Base-by-base conservation (phyloP, 106 monocot genomes). In the Dioscorea dumetorum region DNA sequence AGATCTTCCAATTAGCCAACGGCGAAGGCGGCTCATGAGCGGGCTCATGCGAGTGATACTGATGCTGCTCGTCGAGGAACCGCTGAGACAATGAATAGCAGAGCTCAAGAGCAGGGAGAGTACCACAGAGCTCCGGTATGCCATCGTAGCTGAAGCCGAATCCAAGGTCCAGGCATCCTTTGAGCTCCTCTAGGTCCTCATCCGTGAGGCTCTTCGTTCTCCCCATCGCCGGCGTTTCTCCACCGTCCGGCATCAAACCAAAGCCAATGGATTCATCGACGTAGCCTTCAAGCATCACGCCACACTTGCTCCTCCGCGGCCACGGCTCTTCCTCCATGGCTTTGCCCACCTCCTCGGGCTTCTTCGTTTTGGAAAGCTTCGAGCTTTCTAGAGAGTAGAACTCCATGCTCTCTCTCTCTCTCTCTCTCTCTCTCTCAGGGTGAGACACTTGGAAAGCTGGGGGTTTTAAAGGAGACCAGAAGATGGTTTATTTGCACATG, bases 81-180 rank as follows among this genome's bases (percentile, higher is more conserved):
- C 73, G 66, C 67, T 84, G 79, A 57, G 72, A 70, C 76, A 84
- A 73, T 21, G 84, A 84, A 51, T 84, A 84, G 69, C 84, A 84
- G 2, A 84, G 69, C 73, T 84, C 84, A 2, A 84, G 77, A 0
- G 84, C 84, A 18, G 84, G 84, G 17, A 84, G 57, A 11, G 84
- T 84, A 64, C 32, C 70, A 57, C 84, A 80, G 28, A 84, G 84
- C 73, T 77, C 84, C 9, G 84, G 84, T 16, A 84, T 84, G 70
- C 77, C 84, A 8, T 84, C 80, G 53, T 84, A 84, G 60, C 67
- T 84, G 67, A 84, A 84, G 0, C 84, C 84, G 14, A 84, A 84
- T 48, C 84, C 84, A 9, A 84, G 69, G 33, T 84, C 84, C 58
- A 84, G 62, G 67, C 84, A 84, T 10, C 84, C 84, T 48, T 77